Percentiles rank a stretch among this genome's conserved stretches.
phyloP scores from a whole-genome alignment of 2,329 filamentous ascomycete species.

The Botrytis cinerea region DNA sequence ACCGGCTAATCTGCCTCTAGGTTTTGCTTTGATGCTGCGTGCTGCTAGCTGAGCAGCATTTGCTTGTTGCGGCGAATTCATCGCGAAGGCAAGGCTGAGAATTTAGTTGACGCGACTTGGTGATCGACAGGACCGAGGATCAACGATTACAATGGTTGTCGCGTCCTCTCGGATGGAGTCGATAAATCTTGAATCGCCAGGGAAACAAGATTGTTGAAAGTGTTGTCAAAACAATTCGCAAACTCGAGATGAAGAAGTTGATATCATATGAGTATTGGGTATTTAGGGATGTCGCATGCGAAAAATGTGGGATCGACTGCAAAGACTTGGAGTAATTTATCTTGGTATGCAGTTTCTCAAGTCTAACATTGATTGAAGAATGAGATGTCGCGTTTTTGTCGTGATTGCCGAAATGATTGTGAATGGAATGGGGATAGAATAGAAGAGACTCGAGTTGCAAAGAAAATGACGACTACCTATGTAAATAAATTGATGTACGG shows the following conservation, averaged over 20 bases:
- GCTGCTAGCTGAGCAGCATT: conserved; percentile 42
- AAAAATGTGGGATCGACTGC: conserved; percentile 3
- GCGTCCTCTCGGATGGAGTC: conserved; percentile 11
- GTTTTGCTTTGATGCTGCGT: conserved; percentile 38
- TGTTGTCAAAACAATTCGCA: not conserved
- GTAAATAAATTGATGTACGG: conserved; percentile 16
- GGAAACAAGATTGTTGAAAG: not conserved
- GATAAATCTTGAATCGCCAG: conserved; percentile 1
- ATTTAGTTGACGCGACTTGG: conserved; percentile 8
- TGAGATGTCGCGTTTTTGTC: not conserved
- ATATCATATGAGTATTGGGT: not conserved
- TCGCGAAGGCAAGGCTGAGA: conserved; percentile 22
- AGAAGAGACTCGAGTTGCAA: conserved; percentile 14
- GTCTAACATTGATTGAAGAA: not conserved
- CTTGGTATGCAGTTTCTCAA: not conserved
- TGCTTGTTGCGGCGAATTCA: conserved; percentile 36
- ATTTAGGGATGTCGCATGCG: conserved; percentile 7
- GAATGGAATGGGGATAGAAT: not conserved
- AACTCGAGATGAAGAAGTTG: conserved; percentile 8
- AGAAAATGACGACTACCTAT: conserved; percentile 4
- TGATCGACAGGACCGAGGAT: conserved; percentile 10
- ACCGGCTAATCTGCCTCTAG: conserved; percentile 24
- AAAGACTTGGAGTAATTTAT: conserved; percentile 15
- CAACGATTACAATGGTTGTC: conserved; percentile 11
- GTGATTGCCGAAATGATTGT: not conserved